These are phyloP conservation scores for Paramarasmius palmivorus DNA, from an alignment of 1,284 basidiomycete species.

Conservation along the genomic window DNA sequence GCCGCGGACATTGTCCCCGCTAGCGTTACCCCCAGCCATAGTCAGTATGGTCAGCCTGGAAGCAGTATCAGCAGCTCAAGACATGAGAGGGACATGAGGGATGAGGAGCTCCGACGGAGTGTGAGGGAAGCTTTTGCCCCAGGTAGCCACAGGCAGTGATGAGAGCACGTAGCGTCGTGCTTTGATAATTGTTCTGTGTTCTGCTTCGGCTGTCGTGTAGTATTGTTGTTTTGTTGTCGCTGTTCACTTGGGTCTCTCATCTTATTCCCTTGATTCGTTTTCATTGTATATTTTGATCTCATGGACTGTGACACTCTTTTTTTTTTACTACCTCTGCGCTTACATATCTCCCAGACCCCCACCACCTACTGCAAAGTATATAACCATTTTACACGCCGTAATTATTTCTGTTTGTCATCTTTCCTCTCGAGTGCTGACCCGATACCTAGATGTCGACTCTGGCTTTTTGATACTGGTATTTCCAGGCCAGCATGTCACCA, in stretches of 20 bases:
- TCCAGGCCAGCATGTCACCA: background rate
- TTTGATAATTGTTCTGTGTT: no score
- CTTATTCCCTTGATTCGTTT: background rate
- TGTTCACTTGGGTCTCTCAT: background rate
- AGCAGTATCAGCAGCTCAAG: slow-evolving; percentile 56
- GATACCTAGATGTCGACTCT: slow-evolving; percentile 8
- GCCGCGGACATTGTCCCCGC: slow-evolving; percentile 57
- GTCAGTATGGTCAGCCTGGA: slow-evolving; percentile 63
- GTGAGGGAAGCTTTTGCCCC: slow-evolving; percentile 75
- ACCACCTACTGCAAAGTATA: background rate
- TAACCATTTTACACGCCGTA: slow-evolving; percentile 5
- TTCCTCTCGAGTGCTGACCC: background rate
- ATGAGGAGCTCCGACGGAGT: slow-evolving; percentile 78
- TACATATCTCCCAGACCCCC: background rate
- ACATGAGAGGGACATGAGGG: slow-evolving; percentile 44
- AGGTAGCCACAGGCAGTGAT: slow-evolving; percentile 50
- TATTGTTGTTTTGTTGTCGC: slow-evolving; percentile 5
- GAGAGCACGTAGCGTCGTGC: background rate
- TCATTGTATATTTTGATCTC: background rate
- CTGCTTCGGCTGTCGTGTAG: no score
- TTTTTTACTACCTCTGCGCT: no score
- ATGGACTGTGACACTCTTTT: background rate
- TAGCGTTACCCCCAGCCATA: slow-evolving; percentile 62
- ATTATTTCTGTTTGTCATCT: slow-evolving; percentile 18
- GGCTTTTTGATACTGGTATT: background rate